Percentiles rank a stretch among this genome's conserved stretches.
Evolutionary conservation across 1,139 yeast genomes (phyloP).

Genomic region (Sugiyamaella paludigena): DNA sequence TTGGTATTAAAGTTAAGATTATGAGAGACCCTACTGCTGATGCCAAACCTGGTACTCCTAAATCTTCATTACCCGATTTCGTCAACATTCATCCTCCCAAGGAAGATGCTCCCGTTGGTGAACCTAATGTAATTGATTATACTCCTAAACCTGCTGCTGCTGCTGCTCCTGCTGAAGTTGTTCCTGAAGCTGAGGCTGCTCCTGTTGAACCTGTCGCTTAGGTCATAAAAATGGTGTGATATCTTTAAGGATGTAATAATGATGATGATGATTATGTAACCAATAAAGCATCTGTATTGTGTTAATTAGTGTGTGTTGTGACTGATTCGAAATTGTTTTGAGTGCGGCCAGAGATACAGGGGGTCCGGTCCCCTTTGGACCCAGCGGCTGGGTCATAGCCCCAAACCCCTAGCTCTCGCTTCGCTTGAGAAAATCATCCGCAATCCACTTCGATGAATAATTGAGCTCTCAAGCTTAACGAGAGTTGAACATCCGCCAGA

Average conservation of each 20-base stretch:
- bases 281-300: too few relatives aligned
- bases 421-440: too few relatives aligned
- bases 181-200: constrained; percentile 26
- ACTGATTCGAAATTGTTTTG: too few relatives aligned
- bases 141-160: constrained; percentile 25
- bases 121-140: constrained; percentile 65
- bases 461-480: too few relatives aligned
- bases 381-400: neutral
- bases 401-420: too few relatives aligned
- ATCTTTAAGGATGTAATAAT: too few relatives aligned
- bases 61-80: constrained; percentile 86
- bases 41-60: constrained; percentile 79
- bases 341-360: too few relatives aligned
- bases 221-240: neutral
- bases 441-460: too few relatives aligned
- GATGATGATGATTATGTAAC: too few relatives aligned
- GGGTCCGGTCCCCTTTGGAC: too few relatives aligned
- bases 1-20: constrained; percentile 98
- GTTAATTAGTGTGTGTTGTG: too few relatives aligned
- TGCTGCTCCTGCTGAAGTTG: constrained; percentile 23
- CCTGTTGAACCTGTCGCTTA: constrained; percentile 25
- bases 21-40: constrained; percentile 98
- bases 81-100: constrained; percentile 94
- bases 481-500: too few relatives aligned
- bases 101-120: constrained; percentile 87